These are phyloP conservation scores for Colletotrichum lupini DNA, from an alignment of 2,329 filamentous ascomycete species.

Conservation along the genomic window DNA sequence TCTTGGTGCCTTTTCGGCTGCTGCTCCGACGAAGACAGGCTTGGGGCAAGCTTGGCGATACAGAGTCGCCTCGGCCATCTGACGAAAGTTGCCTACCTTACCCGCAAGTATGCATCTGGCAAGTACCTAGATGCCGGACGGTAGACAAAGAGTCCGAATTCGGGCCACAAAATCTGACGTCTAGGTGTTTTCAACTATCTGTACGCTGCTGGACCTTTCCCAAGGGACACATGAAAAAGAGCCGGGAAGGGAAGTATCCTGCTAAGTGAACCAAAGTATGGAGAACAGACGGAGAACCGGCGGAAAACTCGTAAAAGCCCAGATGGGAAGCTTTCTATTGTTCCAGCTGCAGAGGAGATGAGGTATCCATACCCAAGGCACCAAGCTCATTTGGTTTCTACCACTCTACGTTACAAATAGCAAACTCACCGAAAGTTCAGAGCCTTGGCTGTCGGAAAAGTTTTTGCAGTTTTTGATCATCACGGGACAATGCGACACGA, in stretches of 20 bases:
- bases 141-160: not conserved
- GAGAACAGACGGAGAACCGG: not conserved
- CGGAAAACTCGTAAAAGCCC: not conserved
- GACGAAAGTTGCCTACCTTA: not conserved
- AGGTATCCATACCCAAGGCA: not conserved
- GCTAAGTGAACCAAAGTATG: not conserved
- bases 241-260: too few relatives aligned
- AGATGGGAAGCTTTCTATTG: not conserved
- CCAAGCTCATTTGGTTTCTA: too few relatives aligned
- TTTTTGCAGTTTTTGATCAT: not conserved
- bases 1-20: not conserved
- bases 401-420: too few relatives aligned
- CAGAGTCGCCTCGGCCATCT: not conserved
- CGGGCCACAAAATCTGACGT: not conserved
- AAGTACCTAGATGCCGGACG: not conserved
- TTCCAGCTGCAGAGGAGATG: not conserved
- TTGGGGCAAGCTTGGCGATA: constrained; percentile 6
- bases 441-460: not conserved
- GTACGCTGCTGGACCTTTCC: too few relatives aligned
- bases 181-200: too few relatives aligned
- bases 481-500: constrained; percentile 9
- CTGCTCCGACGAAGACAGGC: not conserved
- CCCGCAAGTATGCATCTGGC: too few relatives aligned
- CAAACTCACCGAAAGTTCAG: not conserved
- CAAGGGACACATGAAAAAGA: too few relatives aligned